These are phyloP conservation scores for Clonostachys solani DNA, from an alignment of 2,329 filamentous ascomycete genomes.

Conservation along the genomic window DNA sequence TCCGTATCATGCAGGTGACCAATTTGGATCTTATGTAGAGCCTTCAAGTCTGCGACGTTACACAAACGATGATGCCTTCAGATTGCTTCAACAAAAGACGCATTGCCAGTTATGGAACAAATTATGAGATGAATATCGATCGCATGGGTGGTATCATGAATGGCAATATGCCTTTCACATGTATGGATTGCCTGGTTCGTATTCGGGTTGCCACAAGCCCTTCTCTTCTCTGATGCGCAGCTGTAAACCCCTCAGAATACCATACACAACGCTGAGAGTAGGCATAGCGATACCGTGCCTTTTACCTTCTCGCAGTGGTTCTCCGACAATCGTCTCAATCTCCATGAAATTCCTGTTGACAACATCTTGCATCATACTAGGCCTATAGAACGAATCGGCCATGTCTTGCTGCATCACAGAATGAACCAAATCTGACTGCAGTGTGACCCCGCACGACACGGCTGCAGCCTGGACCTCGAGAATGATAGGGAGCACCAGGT, in stretches of 20 bases:
- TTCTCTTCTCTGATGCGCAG: slow-evolving; percentile 37
- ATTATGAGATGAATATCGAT: too few species aligned
- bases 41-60: too few species aligned
- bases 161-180: too few species aligned
- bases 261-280: slow-evolving; percentile 42
- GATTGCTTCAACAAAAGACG: too few species aligned
- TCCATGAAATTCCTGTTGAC: slow-evolving; percentile 37
- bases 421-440: slow-evolving; percentile 37
- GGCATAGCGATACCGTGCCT: slow-evolving; percentile 37
- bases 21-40: too few species aligned
- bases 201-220: slow-evolving; percentile 19
- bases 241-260: slow-evolving; percentile 41
- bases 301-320: neutral
- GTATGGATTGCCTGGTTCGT: slow-evolving; percentile 8
- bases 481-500: slow-evolving; percentile 49
- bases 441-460: slow-evolving; percentile 28
- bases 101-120: too few species aligned
- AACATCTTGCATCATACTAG: slow-evolving; percentile 51
- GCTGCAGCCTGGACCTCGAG: slow-evolving; percentile 43
- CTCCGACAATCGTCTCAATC: slow-evolving; percentile 2
- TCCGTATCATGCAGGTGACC: too few species aligned
- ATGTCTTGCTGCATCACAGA: slow-evolving; percentile 42
- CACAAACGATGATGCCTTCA: too few species aligned
- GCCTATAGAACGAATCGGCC: slow-evolving; percentile 39
- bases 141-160: too few species aligned